Percentiles rank a stretch among this genome's conserved stretches.
These are phyloP conservation scores for Vaccinium vitisidaea DNA, from an alignment of 148 eudicot species.

Conservation along the genomic window DNA sequence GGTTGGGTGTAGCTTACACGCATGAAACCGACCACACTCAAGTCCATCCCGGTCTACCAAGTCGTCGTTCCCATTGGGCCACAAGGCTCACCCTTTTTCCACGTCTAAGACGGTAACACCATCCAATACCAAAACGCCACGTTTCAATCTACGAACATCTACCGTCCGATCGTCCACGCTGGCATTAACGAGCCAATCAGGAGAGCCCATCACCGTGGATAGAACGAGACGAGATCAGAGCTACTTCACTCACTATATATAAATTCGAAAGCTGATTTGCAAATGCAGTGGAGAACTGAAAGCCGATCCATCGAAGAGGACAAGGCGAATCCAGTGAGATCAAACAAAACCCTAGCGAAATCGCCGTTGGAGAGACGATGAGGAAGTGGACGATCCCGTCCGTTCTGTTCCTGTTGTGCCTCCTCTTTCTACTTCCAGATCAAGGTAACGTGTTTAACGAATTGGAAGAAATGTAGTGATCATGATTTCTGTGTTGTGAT, in stretches of 20 bases:
- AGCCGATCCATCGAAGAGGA: slow-evolving; percentile 6
- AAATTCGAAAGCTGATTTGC: neutral
- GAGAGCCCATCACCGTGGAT: slow-evolving; percentile 12
- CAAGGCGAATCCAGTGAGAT: neutral
- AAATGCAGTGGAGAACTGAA: neutral
- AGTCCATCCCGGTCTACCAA: neutral
- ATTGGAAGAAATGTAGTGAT: neutral
- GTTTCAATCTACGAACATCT: neutral
- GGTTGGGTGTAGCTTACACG: neutral
- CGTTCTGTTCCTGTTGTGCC: slow-evolving; percentile 67
- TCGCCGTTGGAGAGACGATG: slow-evolving; percentile 34
- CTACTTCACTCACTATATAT: slow-evolving; percentile 7
- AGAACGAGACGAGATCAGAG: neutral
- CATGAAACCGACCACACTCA: neutral
- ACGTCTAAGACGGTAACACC: slow-evolving; percentile 32
- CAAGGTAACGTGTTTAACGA: slow-evolving; percentile 46
- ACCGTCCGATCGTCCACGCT: slow-evolving; percentile 62
- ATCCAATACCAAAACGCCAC: slow-evolving; percentile 61
- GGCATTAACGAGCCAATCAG: slow-evolving; percentile 37
- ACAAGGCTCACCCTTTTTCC: slow-evolving; percentile 14
- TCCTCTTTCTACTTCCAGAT: slow-evolving; percentile 82
- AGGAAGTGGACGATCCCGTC: slow-evolving; percentile 88
- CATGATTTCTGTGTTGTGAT: neutral
- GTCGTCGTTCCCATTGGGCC: neutral
- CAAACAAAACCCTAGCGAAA: slow-evolving; percentile 22